These are phyloP conservation scores for Auricularia cornea DNA, from an alignment of 768 basidiomycete genomes.

Conservation along the genomic window DNA sequence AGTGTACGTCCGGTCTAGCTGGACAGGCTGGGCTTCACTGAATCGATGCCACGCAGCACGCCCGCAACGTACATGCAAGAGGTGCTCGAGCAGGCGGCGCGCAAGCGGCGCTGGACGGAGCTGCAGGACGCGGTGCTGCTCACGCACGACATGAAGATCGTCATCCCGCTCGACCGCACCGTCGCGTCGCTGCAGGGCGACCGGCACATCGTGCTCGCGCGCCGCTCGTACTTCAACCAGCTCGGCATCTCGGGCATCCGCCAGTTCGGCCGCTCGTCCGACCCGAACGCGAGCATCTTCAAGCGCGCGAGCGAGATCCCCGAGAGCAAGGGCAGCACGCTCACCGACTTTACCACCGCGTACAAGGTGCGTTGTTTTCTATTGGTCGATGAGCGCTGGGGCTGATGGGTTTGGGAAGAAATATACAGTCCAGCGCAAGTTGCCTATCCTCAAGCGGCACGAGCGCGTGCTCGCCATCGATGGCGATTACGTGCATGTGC, in stretches of 20 bases:
- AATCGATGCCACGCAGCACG: slow-evolving; percentile 36
- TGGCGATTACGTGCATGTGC: slow-evolving; percentile 84
- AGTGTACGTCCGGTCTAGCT: slow-evolving; percentile 50
- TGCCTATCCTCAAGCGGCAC: slow-evolving; percentile 90
- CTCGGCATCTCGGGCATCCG: not conserved
- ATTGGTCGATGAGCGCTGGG: not conserved
- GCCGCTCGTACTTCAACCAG: slow-evolving; percentile 1
- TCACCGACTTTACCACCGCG: slow-evolving; percentile 72
- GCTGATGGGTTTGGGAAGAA: slow-evolving; percentile 39
- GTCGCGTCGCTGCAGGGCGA: slow-evolving; percentile 30
- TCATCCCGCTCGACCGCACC: slow-evolving; percentile 88
- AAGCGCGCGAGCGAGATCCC: slow-evolving; percentile 72
- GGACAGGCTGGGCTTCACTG: not conserved
- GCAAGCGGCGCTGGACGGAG: slow-evolving; percentile 56
- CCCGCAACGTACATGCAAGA: slow-evolving; percentile 97
- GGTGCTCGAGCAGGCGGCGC: slow-evolving; percentile 77
- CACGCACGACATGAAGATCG: slow-evolving; percentile 54
- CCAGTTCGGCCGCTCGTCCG: slow-evolving; percentile 6
- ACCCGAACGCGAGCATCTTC: slow-evolving; percentile 70
- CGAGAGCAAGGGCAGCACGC: slow-evolving; percentile 44
- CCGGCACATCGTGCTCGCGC: not conserved
- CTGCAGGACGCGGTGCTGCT: slow-evolving; percentile 78
- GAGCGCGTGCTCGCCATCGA: slow-evolving; percentile 91
- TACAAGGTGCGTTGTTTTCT: slow-evolving; percentile 56
- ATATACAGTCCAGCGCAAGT: slow-evolving; percentile 87